phyloP scores from a whole-genome alignment of 1,284 basidiomycete species.

The Apiotrichum porosum region DNA sequence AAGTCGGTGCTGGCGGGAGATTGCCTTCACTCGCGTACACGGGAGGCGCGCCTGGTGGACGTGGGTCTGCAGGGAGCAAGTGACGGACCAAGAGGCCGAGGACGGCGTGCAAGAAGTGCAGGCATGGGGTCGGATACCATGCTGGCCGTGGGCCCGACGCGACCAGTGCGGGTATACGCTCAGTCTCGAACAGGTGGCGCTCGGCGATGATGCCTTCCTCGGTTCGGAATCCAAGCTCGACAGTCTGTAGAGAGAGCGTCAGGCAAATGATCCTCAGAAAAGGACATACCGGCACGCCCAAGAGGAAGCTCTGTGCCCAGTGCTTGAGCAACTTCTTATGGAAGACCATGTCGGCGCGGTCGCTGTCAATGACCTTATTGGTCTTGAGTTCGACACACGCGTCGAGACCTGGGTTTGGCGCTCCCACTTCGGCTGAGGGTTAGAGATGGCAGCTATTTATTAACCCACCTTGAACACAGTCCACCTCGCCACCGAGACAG shows the following conservation, averaged over 20 bases:
- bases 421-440: slow-evolving; percentile 17
- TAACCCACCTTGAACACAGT: slow-evolving; percentile 72
- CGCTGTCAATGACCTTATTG: slow-evolving; percentile 67
- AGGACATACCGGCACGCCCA: slow-evolving; percentile 73
- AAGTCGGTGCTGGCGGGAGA: slow-evolving; percentile 35
- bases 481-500: slow-evolving; percentile 89
- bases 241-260: slow-evolving; percentile 54
- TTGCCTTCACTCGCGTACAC: slow-evolving; percentile 5
- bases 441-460: not conserved
- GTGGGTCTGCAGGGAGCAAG: slow-evolving; percentile 36
- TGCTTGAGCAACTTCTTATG: slow-evolving; percentile 93
- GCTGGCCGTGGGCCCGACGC: not conserved
- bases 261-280: too few relatives aligned
- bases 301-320: slow-evolving; percentile 90
- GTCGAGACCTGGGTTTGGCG: slow-evolving; percentile 36
- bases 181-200: slow-evolving; percentile 64
- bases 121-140: slow-evolving; percentile 35
- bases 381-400: slow-evolving; percentile 88
- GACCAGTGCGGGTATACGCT: slow-evolving; percentile 55
- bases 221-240: slow-evolving; percentile 88
- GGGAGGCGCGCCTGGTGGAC: slow-evolving; percentile 2
- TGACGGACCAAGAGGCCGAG: slow-evolving; percentile 27
- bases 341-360: slow-evolving; percentile 67
- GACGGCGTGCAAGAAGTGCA: slow-evolving; percentile 38
- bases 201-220: slow-evolving; percentile 63